These are phyloP conservation scores for Populus simonii DNA, from an alignment of 345 rosid species.

Conservation along the genomic window DNA sequence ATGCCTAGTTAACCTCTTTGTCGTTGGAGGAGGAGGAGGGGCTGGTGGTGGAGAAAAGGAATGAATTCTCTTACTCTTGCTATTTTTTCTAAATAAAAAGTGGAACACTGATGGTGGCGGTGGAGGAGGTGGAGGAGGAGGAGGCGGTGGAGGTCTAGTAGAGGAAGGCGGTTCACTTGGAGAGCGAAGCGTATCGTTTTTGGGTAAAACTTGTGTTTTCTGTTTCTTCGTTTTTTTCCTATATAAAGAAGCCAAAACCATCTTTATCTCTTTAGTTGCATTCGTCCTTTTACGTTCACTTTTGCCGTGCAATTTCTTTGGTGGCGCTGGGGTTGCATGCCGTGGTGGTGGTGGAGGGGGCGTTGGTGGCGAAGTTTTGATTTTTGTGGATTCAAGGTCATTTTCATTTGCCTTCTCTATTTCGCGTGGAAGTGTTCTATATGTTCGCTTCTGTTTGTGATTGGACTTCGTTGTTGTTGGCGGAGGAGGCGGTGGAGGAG, in stretches of 20 bases:
- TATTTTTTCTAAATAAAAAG: constrained; percentile 54
- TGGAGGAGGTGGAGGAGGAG: constrained; percentile 72
- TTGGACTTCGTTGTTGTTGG: constrained; percentile 13
- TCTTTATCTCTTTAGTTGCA: constrained; percentile 70
- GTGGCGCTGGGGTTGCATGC: constrained; percentile 33
- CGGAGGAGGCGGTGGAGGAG: constrained; percentile 39
- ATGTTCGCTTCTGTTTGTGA: constrained; percentile 34
- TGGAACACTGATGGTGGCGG: constrained; percentile 62
- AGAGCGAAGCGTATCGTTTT: constrained; percentile 14
- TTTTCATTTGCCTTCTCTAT: constrained; percentile 29
- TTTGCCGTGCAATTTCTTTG: constrained; percentile 21
- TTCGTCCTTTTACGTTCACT: constrained; percentile 57
- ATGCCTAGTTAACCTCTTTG: constrained; percentile 21
- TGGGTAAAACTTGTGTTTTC: constrained; percentile 28
- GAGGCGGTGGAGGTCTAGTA: constrained; percentile 43
- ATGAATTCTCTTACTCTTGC: constrained; percentile 56
- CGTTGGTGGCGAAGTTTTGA: constrained; percentile 34
- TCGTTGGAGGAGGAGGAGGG: neutral
- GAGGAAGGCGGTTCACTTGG: constrained; percentile 23
- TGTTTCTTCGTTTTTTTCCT: constrained; percentile 63
- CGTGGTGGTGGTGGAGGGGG: constrained; percentile 38
- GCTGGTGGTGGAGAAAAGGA: constrained; percentile 39
- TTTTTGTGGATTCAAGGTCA: constrained; percentile 16
- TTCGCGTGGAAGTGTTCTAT: constrained; percentile 30
- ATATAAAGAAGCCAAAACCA: constrained; percentile 56